Base-by-base conservation (phyloP, 1,139 yeast species). In the Geotrichum candidum region DNA sequence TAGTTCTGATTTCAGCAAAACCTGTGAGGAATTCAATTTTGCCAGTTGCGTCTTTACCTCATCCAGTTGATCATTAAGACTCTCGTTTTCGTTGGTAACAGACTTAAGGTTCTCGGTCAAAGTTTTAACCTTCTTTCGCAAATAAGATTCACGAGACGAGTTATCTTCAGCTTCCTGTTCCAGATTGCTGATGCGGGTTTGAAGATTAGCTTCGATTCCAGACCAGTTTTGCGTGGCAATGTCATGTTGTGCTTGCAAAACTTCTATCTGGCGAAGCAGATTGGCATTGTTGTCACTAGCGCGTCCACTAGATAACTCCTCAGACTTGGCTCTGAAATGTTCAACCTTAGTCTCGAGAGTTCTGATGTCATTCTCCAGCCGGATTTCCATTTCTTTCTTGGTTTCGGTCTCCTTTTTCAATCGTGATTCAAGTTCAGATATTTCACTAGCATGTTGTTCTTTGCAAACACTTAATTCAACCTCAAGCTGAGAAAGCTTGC, bases 191-290 rank as follows among this genome's bases (percentile, higher is more conserved):
- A 85, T 76, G 62, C 83, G 82, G 18, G 73, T 69, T 57, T 80
- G 76, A 61, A 87, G 73, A 46, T 80, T 78, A 35, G 82, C 75
- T 68, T 88, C 92, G 50, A 85, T 81, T 15, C 80, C 76, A 59
- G 83, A 81, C 90, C 91, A 87, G 69, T 83, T 85, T 61, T 83
- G 85, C 59, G 83, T 83, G 0, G 91, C 87, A 27, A 84, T 80
- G 7, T 85, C 77, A 69, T 86, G 87, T 68, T 87, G 91, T 11
- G 82, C 78, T 68, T 87, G 92, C 31, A 88, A 71, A 18, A 80
- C 77, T 61, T 84, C 88, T 64, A 83, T 79, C 57, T 81, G 76
- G 11, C 75, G 71, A 46, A 75, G 65, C 23, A 74, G 63, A 46
- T 70, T 70, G 22, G 68, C 71, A 15, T 63, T 64, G n/a, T 72